These are phyloP conservation scores for Fusarium liriodendri DNA, from an alignment of 2,329 filamentous ascomycete species.

Conservation along the genomic window DNA sequence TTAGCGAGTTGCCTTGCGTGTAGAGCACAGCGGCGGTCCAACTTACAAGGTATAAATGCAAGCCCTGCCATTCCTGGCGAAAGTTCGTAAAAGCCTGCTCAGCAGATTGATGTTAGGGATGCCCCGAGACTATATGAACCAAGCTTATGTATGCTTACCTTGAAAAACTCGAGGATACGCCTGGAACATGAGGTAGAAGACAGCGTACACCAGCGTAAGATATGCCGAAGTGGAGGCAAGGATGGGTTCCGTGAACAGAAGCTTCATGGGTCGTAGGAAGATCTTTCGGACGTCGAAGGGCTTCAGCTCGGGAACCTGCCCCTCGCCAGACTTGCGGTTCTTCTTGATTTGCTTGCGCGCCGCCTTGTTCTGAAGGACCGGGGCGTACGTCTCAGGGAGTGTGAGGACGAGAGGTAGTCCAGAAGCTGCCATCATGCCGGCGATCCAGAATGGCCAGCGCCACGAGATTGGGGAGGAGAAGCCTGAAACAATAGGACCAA, in stretches of 20 bases:
- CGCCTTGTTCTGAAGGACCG: constrained; percentile 62
- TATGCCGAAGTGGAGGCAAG: constrained; percentile 60
- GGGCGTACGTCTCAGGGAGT: constrained; percentile 60
- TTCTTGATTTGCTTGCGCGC: constrained; percentile 60
- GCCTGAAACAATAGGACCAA: constrained; percentile 64
- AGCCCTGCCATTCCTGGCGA: constrained; percentile 59
- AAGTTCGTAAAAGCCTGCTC: constrained; percentile 53
- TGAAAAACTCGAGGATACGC: constrained; percentile 63
- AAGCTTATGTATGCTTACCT: constrained; percentile 18
- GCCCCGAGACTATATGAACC: not conserved
- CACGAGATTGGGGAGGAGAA: constrained; percentile 59
- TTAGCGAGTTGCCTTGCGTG: not conserved
- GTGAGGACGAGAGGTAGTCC: constrained; percentile 50
- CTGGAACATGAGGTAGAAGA: constrained; percentile 64
- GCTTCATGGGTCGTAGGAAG: constrained; percentile 60
- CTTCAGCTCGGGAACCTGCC: constrained; percentile 53
- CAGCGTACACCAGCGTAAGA: constrained; percentile 62
- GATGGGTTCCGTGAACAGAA: constrained; percentile 63
- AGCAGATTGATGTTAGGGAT: not conserved
- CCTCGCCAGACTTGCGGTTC: constrained; percentile 43
- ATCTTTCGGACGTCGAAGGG: constrained; percentile 55
- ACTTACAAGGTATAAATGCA: constrained; percentile 60
- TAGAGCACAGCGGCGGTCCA: constrained; percentile 37
- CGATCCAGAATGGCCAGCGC: constrained; percentile 56
- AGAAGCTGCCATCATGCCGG: constrained; percentile 44